Conservation (phyloP, 768 basidiomycete species). For the Serendipita sp. region DNA sequence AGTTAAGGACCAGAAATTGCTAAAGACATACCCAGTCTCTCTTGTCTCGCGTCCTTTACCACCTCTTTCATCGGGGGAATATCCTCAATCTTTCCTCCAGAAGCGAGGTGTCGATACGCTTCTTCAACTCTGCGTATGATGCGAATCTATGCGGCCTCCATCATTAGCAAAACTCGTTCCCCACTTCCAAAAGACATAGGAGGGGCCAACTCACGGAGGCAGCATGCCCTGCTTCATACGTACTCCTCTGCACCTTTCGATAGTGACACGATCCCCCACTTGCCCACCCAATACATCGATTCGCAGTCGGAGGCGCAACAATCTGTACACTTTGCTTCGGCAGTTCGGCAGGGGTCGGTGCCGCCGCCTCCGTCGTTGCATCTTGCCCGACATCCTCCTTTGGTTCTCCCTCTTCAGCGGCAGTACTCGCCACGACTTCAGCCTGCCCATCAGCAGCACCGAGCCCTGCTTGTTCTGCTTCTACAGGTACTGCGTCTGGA, state of each 20-base stretch:
- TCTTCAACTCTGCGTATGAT: neutral
- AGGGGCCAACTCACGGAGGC: neutral
- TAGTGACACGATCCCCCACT: constrained; percentile 70
- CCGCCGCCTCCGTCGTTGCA: too few species aligned
- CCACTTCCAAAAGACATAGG: too few species aligned
- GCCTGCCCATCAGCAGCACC: too few species aligned
- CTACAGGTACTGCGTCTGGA: too few species aligned
- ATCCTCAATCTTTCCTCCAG: neutral
- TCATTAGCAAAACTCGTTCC: too few species aligned
- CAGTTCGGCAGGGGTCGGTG: too few species aligned
- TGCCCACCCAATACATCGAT: constrained; percentile 33
- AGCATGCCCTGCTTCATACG: constrained; percentile 79
- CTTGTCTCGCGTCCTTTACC: neutral
- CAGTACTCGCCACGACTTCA: too few species aligned
- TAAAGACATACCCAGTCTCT: neutral
- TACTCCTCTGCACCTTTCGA: constrained; percentile 61
- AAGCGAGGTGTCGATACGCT: neutral
- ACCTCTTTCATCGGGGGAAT: neutral
- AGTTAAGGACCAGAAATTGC: too few species aligned
- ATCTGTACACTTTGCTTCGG: too few species aligned
- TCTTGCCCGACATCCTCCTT: too few species aligned
- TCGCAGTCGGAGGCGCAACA: constrained; percentile 8
- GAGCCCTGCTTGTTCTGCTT: too few species aligned
- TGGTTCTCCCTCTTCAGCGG: too few species aligned
- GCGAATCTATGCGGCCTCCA: neutral